Evolutionary conservation across 2,329 filamentous ascomycete species (phyloP).

Genomic region (Neonectria ditissima): DNA sequence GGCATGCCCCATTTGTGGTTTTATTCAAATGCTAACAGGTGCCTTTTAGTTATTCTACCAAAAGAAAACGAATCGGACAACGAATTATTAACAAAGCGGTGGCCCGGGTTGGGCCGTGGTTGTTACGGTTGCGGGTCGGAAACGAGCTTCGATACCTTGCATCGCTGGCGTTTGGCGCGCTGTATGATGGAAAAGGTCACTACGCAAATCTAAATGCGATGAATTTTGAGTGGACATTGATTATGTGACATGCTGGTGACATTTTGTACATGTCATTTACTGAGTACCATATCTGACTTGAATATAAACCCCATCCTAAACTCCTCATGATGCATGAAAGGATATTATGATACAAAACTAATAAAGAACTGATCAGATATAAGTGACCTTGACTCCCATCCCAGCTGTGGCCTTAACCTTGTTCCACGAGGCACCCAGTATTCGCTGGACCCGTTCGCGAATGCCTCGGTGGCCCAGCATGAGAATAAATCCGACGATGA

Average conservation of each 20-base stretch:
- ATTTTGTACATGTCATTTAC: slow-evolving; percentile 33
- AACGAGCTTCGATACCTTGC: slow-evolving; percentile 32
- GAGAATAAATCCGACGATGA: slow-evolving; percentile 81
- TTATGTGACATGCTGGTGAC: slow-evolving; percentile 23
- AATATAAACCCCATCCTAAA: slow-evolving; percentile 37
- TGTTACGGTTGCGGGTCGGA: slow-evolving; percentile 31
- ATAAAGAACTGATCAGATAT: slow-evolving; percentile 71
- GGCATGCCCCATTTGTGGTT: not conserved
- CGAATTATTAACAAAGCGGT: slow-evolving; percentile 63
- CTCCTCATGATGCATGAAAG: slow-evolving; percentile 47
- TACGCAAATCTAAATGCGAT: slow-evolving; percentile 24
- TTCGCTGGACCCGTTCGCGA: slow-evolving; percentile 77
- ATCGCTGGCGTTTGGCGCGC: slow-evolving; percentile 41
- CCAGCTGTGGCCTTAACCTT: slow-evolving; percentile 88
- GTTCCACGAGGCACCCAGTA: slow-evolving; percentile 78
- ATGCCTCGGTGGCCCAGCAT: slow-evolving; percentile 81
- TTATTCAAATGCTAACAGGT: slow-evolving; percentile 33
- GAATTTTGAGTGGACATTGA: slow-evolving; percentile 19
- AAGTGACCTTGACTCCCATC: slow-evolving; percentile 98
- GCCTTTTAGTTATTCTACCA: slow-evolving; percentile 68
- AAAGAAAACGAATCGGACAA: slow-evolving; percentile 73
- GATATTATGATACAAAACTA: slow-evolving; percentile 42
- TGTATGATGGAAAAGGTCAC: slow-evolving; percentile 26
- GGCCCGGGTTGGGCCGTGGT: slow-evolving; percentile 62
- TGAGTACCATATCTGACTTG: slow-evolving; percentile 23